Evolutionary conservation across 2,329 filamentous ascomycete species (phyloP), one percentile per base, ranked within the genome.

Genomic region (Botrytis deweyae): DNA sequence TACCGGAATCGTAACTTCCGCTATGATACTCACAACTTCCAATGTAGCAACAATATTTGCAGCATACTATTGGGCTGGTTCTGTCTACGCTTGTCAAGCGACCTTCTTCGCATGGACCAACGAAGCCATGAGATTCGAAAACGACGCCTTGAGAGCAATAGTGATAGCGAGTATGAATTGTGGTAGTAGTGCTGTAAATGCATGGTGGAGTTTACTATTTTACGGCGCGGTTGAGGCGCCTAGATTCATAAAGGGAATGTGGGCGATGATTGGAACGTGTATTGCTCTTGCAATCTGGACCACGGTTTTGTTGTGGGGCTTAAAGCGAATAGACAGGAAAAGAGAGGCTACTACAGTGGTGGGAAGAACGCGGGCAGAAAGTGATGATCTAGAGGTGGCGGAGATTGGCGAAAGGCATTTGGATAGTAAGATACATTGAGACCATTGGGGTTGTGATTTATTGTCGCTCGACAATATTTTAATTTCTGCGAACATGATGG

Each of bases 81-180:
- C 87, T 5, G 89, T 92, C 0, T 93, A 93, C 77, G 91, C 91
- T 0, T 92, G 91, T 78, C 91, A 93, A 81, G 90, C 91, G 9
- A 91, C 89, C 0, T 93, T 93, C 77, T 93, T 93, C 77, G 91
- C 91, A 0, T 93, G 91, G 91, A 91, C 90, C 36, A 93, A 93
- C 77, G 91, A 93, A 78, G 77, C 76, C 4, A 88, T 89, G 3
- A 87, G 92, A 83, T 85, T 89, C 12, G 87, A 87, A 72, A 88
- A 92, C 77, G 88, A 92, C 74, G 86, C 87, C 33, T 86, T 89
- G 64, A 85, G 91, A 6, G 89, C 87, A 3, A 86, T 93, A 1
- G 91, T 93, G 0, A 87, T 93, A 52, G 91, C 91, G 0, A 88
- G 89, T 20, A 93, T 93, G 91, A 93, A 93, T 74, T 82, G 90